Percentiles rank a stretch among this genome's conserved stretches.
phyloP scores from a whole-genome alignment of 75 land plant genomes.

The Isoetes taiwanensis region DNA sequence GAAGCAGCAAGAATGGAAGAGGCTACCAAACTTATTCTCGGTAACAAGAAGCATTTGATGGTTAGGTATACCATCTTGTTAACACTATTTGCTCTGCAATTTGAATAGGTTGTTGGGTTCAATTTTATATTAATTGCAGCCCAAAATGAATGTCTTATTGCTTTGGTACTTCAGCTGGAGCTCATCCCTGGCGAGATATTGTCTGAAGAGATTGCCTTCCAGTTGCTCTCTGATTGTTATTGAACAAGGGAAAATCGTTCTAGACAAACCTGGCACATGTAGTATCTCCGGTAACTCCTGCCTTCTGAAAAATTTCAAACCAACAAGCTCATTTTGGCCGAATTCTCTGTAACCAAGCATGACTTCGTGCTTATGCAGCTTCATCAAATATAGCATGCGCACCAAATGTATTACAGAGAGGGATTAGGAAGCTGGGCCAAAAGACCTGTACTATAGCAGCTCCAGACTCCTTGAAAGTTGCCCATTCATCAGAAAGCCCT shows the following conservation, averaged over 20 bases:
- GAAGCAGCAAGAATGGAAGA: constrained; percentile 36
- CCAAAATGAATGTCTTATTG: not conserved
- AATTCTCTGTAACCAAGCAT: not conserved
- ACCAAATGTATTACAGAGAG: too few relatives aligned
- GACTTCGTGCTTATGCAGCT: too few relatives aligned
- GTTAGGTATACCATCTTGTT: constrained; percentile 36
- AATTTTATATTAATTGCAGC: not conserved
- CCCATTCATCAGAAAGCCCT: too few relatives aligned
- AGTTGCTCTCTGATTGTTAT: constrained; percentile 51
- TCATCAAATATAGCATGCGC: too few relatives aligned
- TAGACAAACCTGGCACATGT: constrained; percentile 33
- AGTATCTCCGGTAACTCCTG: not conserved
- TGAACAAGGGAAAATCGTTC: constrained; percentile 50
- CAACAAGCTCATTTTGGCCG: not conserved
- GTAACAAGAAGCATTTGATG: constrained; percentile 27
- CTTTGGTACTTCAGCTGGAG: constrained; percentile 27
- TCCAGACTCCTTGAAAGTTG: too few relatives aligned
- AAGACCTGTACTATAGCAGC: too few relatives aligned
- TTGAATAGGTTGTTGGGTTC: not conserved
- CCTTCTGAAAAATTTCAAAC: not conserved
- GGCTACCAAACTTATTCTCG: constrained; percentile 52
- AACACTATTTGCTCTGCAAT: not conserved
- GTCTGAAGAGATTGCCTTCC: constrained; percentile 45
- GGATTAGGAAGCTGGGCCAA: too few relatives aligned
- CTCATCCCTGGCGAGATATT: constrained; percentile 57